These are phyloP conservation scores for Fusarium albosuccineum DNA, from an alignment of 2,329 filamentous ascomycete species.

Conservation along the genomic window DNA sequence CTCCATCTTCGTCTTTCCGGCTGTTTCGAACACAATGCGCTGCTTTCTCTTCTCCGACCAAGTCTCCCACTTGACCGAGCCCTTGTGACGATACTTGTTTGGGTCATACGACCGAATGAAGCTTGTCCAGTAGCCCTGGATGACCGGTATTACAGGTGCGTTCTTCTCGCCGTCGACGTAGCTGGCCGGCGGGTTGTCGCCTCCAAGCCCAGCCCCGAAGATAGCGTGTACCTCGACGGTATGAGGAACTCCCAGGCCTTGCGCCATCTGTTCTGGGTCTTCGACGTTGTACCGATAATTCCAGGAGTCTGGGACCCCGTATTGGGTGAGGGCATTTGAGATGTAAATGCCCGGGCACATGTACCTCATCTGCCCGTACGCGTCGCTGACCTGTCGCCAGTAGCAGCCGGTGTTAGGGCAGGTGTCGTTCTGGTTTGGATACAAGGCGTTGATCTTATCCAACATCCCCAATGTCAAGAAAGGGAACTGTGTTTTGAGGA, in stretches of 20 bases:
- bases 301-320: conserved; percentile 63
- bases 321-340: conserved; percentile 44
- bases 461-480: conserved; percentile 50
- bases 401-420: conserved; percentile 52
- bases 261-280: conserved; percentile 64
- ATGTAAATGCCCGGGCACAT: conserved; percentile 53
- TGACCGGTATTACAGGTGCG: conserved; percentile 67
- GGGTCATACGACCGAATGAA: conserved; percentile 77
- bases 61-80: conserved; percentile 56
- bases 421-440: conserved; percentile 52
- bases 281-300: conserved; percentile 79
- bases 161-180: conserved; percentile 69
- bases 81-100: conserved; percentile 59
- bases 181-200: conserved; percentile 62
- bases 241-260: conserved; percentile 75
- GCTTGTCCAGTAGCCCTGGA: conserved; percentile 80
- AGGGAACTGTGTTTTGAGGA: conserved; percentile 52
- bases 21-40: conserved; percentile 58
- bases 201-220: conserved; percentile 71
- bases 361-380: conserved; percentile 53
- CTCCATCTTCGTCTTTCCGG: conserved; percentile 57
- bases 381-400: conserved; percentile 54
- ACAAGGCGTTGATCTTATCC: conserved; percentile 50
- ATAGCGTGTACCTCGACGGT: conserved; percentile 76
- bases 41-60: conserved; percentile 50